A percentile compares a stretch with the other conserved stretches of the same genome.
Conservation (phyloP, 2,329 filamentous ascomycete species). For the Epichloe sylvatica region DNA sequence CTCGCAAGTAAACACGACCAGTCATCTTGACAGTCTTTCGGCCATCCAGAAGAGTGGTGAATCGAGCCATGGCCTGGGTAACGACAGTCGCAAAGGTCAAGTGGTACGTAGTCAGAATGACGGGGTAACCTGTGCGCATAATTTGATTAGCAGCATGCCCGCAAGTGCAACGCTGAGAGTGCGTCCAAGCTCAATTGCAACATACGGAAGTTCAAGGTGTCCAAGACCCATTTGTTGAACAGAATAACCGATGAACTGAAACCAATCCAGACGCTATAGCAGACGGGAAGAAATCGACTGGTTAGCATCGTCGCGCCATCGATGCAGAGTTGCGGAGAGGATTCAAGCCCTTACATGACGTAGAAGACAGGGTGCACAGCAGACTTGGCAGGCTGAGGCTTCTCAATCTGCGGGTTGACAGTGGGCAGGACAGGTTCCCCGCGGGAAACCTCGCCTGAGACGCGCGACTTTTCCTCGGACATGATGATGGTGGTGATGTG, state of each 20-base stretch:
- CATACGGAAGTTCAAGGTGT: conserved; percentile 62
- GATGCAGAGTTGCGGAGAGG: not conserved
- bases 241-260: conserved; percentile 90
- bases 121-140: conserved; percentile 43
- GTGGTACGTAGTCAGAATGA: conserved; percentile 92
- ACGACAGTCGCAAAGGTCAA: conserved; percentile 83
- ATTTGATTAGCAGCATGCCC: conserved; percentile 1
- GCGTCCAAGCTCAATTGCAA: not conserved
- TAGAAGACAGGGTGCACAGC: conserved; percentile 73
- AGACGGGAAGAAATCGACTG: not conserved
- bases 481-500: conserved; percentile 12
- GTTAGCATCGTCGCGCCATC: not conserved
- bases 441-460: conserved; percentile 63
- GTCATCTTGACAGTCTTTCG: conserved; percentile 97
- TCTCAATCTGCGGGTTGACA: conserved; percentile 62
- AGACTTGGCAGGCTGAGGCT: conserved; percentile 49
- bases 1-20: conserved; percentile 77
- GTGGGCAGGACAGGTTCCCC: conserved; percentile 59
- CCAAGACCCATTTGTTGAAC: conserved; percentile 98
- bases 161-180: not conserved
- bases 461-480: conserved; percentile 66
- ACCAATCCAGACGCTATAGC: conserved; percentile 72
- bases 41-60: conserved; percentile 79
- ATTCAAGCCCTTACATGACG: conserved; percentile 43
- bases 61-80: conserved; percentile 85